phyloP scores from a whole-genome alignment of 139 green algal genomes.

The Coelastrella sp. region DNA sequence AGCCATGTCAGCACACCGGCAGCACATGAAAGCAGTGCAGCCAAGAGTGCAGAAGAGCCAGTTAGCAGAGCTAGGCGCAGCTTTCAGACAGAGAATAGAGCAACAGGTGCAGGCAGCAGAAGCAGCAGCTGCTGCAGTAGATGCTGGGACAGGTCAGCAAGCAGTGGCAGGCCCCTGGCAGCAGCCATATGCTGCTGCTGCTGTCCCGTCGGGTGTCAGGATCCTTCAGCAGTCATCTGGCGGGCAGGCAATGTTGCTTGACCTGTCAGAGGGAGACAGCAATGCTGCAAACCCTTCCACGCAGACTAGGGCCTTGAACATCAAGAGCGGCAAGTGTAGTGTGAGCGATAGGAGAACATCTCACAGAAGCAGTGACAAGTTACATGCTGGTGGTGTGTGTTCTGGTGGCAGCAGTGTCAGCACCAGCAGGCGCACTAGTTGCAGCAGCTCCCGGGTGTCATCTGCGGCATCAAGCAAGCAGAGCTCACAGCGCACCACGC shows the following conservation, averaged over 20 bases:
- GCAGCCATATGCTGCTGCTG: background rate
- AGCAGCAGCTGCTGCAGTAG: background rate
- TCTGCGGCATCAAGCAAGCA: background rate
- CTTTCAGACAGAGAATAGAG: conserved; percentile 22
- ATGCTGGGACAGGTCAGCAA: background rate
- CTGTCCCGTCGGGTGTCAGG: background rate
- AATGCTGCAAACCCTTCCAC: background rate
- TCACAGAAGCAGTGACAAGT: too few species aligned
- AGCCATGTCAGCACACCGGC: conserved; percentile 12
- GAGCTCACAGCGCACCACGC: background rate
- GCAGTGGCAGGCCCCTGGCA: background rate
- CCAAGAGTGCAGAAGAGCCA: background rate
- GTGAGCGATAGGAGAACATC: too few species aligned
- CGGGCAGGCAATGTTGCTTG: background rate
- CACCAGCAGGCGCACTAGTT: background rate
- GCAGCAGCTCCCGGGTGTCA: background rate
- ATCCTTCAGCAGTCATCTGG: background rate
- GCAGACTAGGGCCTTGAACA: too few species aligned
- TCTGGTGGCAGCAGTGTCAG: too few species aligned
- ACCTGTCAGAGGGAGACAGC: background rate
- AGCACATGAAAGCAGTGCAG: conserved; percentile 18
- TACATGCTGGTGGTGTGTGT: too few species aligned
- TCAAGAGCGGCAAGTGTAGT: too few species aligned
- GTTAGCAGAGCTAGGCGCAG: conserved; percentile 23
- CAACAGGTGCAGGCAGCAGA: background rate